Percentiles rank a stretch among this genome's conserved stretches.
phyloP scores from a whole-genome alignment of 2,329 filamentous ascomycete genomes.

The Alternaria gaisen region DNA sequence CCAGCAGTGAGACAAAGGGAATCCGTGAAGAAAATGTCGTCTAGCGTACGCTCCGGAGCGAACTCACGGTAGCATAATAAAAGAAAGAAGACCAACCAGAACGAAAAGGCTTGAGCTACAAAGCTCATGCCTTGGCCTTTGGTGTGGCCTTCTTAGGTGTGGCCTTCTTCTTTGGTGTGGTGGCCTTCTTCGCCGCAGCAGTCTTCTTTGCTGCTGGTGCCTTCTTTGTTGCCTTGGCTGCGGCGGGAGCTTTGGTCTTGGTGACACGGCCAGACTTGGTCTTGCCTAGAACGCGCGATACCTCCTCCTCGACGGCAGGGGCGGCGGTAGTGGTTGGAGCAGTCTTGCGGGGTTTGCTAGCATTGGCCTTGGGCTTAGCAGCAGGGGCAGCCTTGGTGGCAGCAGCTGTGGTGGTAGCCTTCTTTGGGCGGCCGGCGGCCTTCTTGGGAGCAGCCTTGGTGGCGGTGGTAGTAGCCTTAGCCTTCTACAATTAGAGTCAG shows the following conservation, averaged over 20 bases:
- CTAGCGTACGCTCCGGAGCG: constrained; percentile 16
- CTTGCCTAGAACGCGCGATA: constrained; percentile 73
- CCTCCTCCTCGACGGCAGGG: constrained; percentile 73
- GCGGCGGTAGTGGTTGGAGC: constrained; percentile 56
- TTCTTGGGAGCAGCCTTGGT: constrained; percentile 36
- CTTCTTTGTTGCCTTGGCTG: constrained; percentile 43
- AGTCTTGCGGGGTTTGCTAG: constrained; percentile 59
- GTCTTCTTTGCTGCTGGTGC: constrained; percentile 52
- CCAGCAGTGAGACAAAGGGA: constrained; percentile 29
- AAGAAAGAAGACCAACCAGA: constrained; percentile 41
- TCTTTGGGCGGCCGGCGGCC: constrained; percentile 29
- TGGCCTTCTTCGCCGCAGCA: constrained; percentile 53
- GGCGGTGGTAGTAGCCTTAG: constrained; percentile 37
- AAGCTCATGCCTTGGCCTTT: constrained; percentile 47
- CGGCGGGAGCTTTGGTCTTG: constrained; percentile 66
- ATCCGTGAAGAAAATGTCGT: constrained; percentile 19
- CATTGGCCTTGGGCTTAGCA: constrained; percentile 56
- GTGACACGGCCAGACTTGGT: constrained; percentile 87
- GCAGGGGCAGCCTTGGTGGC: constrained; percentile 41
- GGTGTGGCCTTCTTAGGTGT: constrained; percentile 58
- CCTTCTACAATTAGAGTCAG: constrained; percentile 37
- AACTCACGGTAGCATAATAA: constrained; percentile 20
- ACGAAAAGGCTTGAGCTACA: constrained; percentile 23
- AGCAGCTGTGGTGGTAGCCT: constrained; percentile 30
- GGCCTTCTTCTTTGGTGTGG: constrained; percentile 59